phyloP scores from a whole-genome alignment of 306 rosid species.

The Crataegus laevigata region DNA sequence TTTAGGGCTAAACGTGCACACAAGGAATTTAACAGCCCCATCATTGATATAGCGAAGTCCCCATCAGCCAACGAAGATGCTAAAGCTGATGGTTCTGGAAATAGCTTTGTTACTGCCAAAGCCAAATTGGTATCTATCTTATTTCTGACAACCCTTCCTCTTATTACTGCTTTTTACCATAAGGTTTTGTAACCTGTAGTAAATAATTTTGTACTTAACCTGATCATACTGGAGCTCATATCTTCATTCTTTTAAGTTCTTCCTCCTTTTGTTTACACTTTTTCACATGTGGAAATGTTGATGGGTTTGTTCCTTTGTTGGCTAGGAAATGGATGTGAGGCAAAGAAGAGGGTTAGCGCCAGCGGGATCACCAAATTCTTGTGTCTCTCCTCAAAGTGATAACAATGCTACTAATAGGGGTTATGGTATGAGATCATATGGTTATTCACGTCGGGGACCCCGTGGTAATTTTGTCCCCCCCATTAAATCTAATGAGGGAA shows the following conservation, averaged over 20 bases:
- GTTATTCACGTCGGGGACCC: slow-evolving; percentile 65
- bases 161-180: neutral
- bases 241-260: neutral
- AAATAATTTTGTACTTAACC: neutral
- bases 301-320: neutral
- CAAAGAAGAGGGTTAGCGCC: slow-evolving; percentile 36
- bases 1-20: slow-evolving; percentile 51
- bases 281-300: neutral
- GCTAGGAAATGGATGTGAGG: slow-evolving; percentile 58
- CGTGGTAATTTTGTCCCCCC: slow-evolving; percentile 95
- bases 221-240: neutral
- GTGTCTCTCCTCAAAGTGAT: slow-evolving; percentile 50
- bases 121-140: slow-evolving; percentile 43
- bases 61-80: slow-evolving; percentile 53
- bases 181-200: neutral
- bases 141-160: neutral
- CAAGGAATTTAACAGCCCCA: slow-evolving; percentile 48
- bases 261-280: neutral
- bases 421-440: slow-evolving; percentile 66
- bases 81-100: slow-evolving; percentile 35
- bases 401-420: slow-evolving; percentile 33
- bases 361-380: slow-evolving; percentile 45
- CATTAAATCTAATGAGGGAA: slow-evolving; percentile 58
- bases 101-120: slow-evolving; percentile 67
- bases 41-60: slow-evolving; percentile 42